phyloP scores from a whole-genome alignment of 805 yeast species.

The Cyberlindnera mycetangii region DNA sequence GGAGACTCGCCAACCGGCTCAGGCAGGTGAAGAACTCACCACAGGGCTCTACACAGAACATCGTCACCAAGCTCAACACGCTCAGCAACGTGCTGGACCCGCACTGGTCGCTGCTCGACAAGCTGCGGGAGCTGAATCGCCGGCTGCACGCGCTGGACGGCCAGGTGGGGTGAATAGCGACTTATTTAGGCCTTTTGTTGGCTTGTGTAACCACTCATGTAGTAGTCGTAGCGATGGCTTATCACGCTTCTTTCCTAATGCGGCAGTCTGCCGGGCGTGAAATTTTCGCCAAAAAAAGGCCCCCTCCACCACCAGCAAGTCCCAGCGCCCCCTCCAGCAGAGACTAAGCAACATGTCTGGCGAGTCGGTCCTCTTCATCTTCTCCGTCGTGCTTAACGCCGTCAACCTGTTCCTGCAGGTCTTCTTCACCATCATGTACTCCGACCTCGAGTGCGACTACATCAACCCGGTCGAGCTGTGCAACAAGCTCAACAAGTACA shows the following conservation, averaged over 20 bases:
- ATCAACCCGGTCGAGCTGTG: constrained; percentile 97
- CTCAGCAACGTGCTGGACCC: constrained; percentile 31
- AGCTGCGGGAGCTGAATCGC: constrained; percentile 13
- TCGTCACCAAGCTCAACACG: constrained; percentile 22
- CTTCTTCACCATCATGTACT: constrained; percentile 91
- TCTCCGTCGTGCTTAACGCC: constrained; percentile 82
- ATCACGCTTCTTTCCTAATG: neutral
- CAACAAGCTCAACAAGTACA: constrained; percentile 83
- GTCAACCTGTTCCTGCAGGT: constrained; percentile 88
- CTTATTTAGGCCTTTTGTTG: too few species aligned
- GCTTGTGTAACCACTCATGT: too few species aligned
- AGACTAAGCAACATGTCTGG: constrained; percentile 9
- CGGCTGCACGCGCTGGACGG: constrained; percentile 10
- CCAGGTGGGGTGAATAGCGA: constrained; percentile 2
- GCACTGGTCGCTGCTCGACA: constrained; percentile 22
- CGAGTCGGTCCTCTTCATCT: constrained; percentile 47
- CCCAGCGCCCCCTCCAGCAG: neutral
- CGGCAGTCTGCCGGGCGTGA: neutral
- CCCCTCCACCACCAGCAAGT: neutral
- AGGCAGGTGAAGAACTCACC: constrained; percentile 1
- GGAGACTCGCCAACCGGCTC: constrained; percentile 15
- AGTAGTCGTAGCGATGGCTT: too few species aligned
- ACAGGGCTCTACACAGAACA: neutral
- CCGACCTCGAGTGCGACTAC: constrained; percentile 94
- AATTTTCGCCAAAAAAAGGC: neutral